Percentiles rank a stretch among this genome's conserved stretches.
Evolutionary conservation across 352 stramenopile species (phyloP).

Genomic region (Phytophthora aleatoria): DNA sequence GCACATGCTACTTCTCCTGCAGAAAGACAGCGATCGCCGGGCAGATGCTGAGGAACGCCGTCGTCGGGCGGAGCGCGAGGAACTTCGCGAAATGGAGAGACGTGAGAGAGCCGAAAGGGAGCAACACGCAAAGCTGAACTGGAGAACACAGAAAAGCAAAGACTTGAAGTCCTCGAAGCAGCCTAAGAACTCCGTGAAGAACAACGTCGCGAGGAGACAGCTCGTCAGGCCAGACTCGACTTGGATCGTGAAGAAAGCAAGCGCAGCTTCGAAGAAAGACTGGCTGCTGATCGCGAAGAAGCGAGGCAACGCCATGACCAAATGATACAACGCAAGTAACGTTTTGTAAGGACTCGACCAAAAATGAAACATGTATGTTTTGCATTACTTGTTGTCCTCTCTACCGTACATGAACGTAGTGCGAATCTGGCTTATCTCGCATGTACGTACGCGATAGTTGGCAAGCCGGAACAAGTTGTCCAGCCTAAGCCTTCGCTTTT

Average conservation of each 20-base stretch:
- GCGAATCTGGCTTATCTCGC: neutral
- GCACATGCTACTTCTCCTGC: too few relatives aligned
- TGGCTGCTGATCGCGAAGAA: neutral
- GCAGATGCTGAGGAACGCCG: too few relatives aligned
- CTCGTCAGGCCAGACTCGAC: neutral
- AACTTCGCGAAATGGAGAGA: too few relatives aligned
- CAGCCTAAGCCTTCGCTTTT: neutral
- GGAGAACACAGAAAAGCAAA: too few relatives aligned
- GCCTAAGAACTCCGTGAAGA: neutral
- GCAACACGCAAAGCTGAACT: too few relatives aligned
- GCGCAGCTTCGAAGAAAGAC: neutral
- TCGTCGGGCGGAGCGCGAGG: too few relatives aligned
- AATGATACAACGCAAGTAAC: neutral
- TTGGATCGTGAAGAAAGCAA: neutral
- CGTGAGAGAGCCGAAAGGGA: neutral
- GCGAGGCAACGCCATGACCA: neutral
- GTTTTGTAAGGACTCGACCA: too few relatives aligned
- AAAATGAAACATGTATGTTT: neutral
- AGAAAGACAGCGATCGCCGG: too few relatives aligned
- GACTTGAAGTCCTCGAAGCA: neutral
- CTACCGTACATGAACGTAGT: neutral
- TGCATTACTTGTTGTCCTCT: neutral
- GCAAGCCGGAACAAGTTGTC: constrained; percentile 2
- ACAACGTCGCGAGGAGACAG: neutral
- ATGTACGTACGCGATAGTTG: constrained; percentile 3